Evolutionary conservation across 805 yeast species (phyloP), one percentile per base, ranked within the genome.

Genomic region (Yamadazyma insecticola): DNA sequence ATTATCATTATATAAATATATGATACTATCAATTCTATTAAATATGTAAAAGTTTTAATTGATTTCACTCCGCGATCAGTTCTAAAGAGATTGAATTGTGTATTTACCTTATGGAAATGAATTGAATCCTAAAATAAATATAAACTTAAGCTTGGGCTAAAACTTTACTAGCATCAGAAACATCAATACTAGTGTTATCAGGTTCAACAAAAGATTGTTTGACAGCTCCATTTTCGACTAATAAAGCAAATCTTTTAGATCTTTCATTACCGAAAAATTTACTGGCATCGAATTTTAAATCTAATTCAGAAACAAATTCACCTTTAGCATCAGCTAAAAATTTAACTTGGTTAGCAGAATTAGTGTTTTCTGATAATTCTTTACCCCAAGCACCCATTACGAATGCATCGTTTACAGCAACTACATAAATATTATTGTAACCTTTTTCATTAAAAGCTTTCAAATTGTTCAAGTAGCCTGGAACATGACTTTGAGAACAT

Each of bases 371-470:
- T 16, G 54, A 41, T 22, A 60, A 45, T 2, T 28, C 16, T 6
- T 77, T 72, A 26, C 74, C 76, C 95, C 95, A 88, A 0, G 92
- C 89, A 45, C 75, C 72, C 50, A 79, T 75, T 29, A 87, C 96
- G 55, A 88, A 88, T 3, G 92, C 73, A 53, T 88, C 96, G 57
- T 88, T 88, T 29, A 85, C 95, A 13, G 92, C 70, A 21, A 88
- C 74, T 25, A 88, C 75, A 47, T 69, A 76, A 30, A 87, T 56
- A 27, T 74, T 59, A 16, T 60, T 46, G 58, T 74, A 68, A n/a
- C 95, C 95, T 58, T 81, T 80, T 17, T 65, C 67, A 39, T 71
- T 63, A 49, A 87, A 74, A 20, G 70, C 64, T 5, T 66, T 51
- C 36, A 72, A 55, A 26, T 69, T 55, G 37, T 63, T 60, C 48